Conservation (phyloP, 148 eudicot species). For the Rhododendron williamsianum region DNA sequence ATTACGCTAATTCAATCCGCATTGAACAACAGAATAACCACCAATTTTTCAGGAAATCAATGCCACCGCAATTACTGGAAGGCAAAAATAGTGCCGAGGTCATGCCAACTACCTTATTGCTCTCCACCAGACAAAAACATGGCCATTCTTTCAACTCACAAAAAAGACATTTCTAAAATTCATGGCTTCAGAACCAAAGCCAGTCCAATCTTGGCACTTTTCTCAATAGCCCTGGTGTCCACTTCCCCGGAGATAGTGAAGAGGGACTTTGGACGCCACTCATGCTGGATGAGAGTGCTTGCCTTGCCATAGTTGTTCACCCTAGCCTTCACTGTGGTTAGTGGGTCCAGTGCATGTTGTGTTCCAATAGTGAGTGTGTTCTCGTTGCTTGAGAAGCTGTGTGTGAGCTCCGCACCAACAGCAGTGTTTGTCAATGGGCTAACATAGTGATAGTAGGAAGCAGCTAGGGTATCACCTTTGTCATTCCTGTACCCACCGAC, state of each 20-base stretch:
- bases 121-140: conserved; percentile 22
- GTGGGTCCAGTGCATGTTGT: conserved; percentile 61
- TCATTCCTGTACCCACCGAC: conserved; percentile 46
- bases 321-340: conserved; percentile 56
- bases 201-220: conserved; percentile 70
- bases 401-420: conserved; percentile 73
- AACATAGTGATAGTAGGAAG: conserved; percentile 69
- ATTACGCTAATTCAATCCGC: not conserved
- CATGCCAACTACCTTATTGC: conserved; percentile 15
- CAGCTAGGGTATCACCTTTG: conserved; percentile 51
- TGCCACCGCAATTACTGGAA: not conserved
- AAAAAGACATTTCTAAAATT: conserved; percentile 5
- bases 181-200: conserved; percentile 72
- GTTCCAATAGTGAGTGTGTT: conserved; percentile 71
- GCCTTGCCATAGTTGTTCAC: conserved; percentile 67
- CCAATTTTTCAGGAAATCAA: conserved; percentile 18
- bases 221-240: conserved; percentile 76
- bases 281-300: conserved; percentile 72
- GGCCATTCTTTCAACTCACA: not conserved
- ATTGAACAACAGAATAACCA: not conserved
- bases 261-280: conserved; percentile 64
- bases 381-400: conserved; percentile 63
- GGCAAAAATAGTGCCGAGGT: not conserved
- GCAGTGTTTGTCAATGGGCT: conserved; percentile 68
- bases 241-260: conserved; percentile 75